Base-by-base conservation (phyloP, 106 monocot species). In the Phalaenopsis aphrodite region DNA sequence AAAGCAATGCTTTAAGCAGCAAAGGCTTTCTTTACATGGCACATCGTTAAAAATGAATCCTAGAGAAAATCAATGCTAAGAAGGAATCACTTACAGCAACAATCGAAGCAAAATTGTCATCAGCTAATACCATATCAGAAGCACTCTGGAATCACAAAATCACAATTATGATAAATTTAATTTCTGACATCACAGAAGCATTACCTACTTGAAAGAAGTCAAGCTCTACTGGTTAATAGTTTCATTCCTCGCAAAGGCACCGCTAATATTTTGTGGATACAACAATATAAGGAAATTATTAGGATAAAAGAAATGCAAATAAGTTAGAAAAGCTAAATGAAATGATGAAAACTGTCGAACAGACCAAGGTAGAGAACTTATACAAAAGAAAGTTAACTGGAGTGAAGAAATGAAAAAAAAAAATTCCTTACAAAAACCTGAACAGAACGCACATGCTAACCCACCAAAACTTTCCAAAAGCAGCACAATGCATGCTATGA, bases 61-160 rank as follows among this genome's bases (percentile, higher is more conserved):
- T 23, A 65, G 64, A 64, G 39, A 41, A 79, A 75, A n/a, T 24
- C 16, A 17, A 30, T 8, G 39, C 55, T 38, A 45, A 68, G 57
- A 56, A 43, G 16, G 36, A 75, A 16, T 79, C 76, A 76, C 92
- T 85, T 87, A 99, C 98, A 56, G 94, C 89, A 81, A 99, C 95
- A 87, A 99, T 99, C 55, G 98, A 86, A 72, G 98, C 98, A 69
- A 99, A 99, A 83, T 99, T 99, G 85, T 99, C 98, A 89, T 99
- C 98, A 74, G 94, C 94, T 88, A 99, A 82, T 17, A 99, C 89
- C 98, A 99, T 94, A 90, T 99, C 98, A 21, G 98, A 94, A 87
- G 98, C 98, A 92, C 98, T 93, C 98, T 99, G 82, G 78, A 85
- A 85, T 83, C 41, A 75, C 72, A 68, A n/a, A 65, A 8, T 37